Conservation (phyloP, 192 early-diverging fungal genomes). For the Chytriomyces sp. region DNA sequence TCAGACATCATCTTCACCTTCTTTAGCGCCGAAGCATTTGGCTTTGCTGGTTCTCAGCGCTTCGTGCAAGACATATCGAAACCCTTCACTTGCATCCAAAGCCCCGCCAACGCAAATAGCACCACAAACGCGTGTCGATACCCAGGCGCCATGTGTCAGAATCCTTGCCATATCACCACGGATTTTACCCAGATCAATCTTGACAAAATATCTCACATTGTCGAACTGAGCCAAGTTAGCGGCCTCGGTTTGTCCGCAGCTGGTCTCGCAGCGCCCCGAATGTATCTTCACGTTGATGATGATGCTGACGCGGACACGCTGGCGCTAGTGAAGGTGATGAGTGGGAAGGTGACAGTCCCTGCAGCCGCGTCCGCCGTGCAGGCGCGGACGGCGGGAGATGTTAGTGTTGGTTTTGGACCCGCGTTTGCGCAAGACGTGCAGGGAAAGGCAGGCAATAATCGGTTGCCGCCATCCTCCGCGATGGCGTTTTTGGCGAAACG, state of each 20-base stretch:
- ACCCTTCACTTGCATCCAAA: conserved; percentile 53
- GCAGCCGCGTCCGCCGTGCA: neutral
- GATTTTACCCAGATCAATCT: conserved; percentile 71
- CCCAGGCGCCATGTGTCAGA: conserved; percentile 51
- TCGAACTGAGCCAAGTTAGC: conserved; percentile 69
- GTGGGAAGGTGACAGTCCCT: conserved; percentile 2
- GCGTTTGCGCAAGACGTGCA: no score
- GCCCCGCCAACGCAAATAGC: conserved; percentile 23
- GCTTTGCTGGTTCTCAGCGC: conserved; percentile 76
- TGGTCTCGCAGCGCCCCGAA: neutral
- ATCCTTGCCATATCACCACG: conserved; percentile 64
- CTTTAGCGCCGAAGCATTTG: conserved; percentile 75
- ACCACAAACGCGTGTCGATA: conserved; percentile 36
- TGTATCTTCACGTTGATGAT: conserved; percentile 51
- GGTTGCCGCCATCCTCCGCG: conserved; percentile 71
- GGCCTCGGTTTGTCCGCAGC: conserved; percentile 16
- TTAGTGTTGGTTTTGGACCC: neutral
- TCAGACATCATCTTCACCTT: conserved; percentile 77
- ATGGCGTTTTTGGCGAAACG: conserved; percentile 71
- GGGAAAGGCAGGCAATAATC: conserved; percentile 35
- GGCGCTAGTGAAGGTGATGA: conserved; percentile 31
- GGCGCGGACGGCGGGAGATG: conserved; percentile 47
- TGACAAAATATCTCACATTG: conserved; percentile 66
- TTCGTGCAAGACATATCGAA: conserved; percentile 73
- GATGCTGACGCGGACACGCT: conserved; percentile 27